phyloP scores from a whole-genome alignment of 2,329 filamentous ascomycete genomes.

The Diaporthe sp. region DNA sequence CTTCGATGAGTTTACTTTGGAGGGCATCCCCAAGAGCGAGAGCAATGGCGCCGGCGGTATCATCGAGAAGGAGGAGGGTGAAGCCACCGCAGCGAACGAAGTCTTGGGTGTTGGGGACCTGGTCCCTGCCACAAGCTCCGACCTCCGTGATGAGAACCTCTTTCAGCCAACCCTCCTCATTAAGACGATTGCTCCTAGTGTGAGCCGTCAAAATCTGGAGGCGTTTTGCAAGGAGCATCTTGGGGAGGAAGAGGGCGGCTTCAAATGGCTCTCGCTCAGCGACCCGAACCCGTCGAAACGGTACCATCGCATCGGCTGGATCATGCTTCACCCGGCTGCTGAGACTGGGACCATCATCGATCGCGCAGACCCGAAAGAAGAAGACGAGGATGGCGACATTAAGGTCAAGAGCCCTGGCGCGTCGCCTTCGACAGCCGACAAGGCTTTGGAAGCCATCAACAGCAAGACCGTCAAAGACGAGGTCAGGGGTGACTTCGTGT shows the following conservation, averaged over 20 bases:
- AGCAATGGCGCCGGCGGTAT: constrained; percentile 88
- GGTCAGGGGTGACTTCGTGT: constrained; percentile 94
- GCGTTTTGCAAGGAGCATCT: constrained; percentile 95
- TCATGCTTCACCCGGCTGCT: constrained; percentile 88
- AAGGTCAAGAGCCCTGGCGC: constrained; percentile 65
- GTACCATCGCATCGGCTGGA: constrained; percentile 98
- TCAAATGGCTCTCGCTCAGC: constrained; percentile 95
- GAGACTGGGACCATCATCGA: constrained; percentile 77
- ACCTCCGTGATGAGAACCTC: constrained; percentile 89
- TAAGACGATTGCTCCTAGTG: constrained; percentile 97
- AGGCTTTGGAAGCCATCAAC: constrained; percentile 93
- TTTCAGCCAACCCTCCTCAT: constrained; percentile 94
- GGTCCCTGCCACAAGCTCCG: constrained; percentile 84
- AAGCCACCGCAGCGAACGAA: constrained; percentile 91
- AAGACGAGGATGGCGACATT: constrained; percentile 71
- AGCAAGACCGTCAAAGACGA: constrained; percentile 98
- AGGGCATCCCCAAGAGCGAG: constrained; percentile 94
- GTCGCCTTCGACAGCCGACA: constrained; percentile 77
- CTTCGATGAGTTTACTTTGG: constrained; percentile 95
- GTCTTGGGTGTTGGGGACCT: constrained; percentile 93
- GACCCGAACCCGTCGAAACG: constrained; percentile 98
- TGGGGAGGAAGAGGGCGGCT: constrained; percentile 90
- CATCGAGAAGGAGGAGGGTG: constrained; percentile 95
- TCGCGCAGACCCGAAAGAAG: constrained; percentile 80
- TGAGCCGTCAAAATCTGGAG: constrained; percentile 93